Evolutionary conservation across 106 monocot species (phyloP).

Genomic region (Dendrobium catenatum): DNA sequence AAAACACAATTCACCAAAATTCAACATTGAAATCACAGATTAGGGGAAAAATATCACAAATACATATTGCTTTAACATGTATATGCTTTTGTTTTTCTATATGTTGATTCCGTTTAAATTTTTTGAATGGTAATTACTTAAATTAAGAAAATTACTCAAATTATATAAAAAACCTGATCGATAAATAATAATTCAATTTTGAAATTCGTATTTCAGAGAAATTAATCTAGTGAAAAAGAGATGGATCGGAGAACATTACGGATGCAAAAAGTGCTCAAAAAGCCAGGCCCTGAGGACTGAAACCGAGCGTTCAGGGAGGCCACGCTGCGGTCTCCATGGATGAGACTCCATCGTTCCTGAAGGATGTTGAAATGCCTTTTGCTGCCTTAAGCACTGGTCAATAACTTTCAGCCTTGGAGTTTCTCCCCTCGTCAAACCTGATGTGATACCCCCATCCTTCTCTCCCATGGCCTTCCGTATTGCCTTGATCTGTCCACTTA

Average conservation of each 20-base stretch:
- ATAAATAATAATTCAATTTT: too few relatives aligned
- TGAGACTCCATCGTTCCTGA: conserved; percentile 19
- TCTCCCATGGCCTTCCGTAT: conserved; percentile 42
- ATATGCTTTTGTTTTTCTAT: too few relatives aligned
- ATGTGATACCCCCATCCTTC: conserved; percentile 28
- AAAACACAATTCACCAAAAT: too few relatives aligned
- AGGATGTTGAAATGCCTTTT: conserved; percentile 49
- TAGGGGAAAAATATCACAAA: too few relatives aligned
- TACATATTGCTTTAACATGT: too few relatives aligned
- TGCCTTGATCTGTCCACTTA: conserved; percentile 29
- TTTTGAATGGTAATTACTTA: too few relatives aligned
- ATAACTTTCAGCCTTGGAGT: conserved; percentile 54
- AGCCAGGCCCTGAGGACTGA: conserved; percentile 9
- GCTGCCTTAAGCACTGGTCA: conserved; percentile 54
- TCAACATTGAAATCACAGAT: too few relatives aligned
- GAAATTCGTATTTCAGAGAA: too few relatives aligned
- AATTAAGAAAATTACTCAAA: too few relatives aligned
- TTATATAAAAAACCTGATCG: too few relatives aligned
- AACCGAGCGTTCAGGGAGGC: conserved; percentile 14
- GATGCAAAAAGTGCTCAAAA: conserved; percentile 12
- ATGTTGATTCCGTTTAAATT: too few relatives aligned
- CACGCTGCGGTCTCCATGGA: conserved; percentile 12
- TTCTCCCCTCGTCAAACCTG: conserved; percentile 43
- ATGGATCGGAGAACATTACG: conserved; percentile 9
- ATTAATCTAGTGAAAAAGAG: background rate